phyloP scores from a whole-genome alignment of 2,329 filamentous ascomycete genomes.

The Ascochyta clinopodiicola region DNA sequence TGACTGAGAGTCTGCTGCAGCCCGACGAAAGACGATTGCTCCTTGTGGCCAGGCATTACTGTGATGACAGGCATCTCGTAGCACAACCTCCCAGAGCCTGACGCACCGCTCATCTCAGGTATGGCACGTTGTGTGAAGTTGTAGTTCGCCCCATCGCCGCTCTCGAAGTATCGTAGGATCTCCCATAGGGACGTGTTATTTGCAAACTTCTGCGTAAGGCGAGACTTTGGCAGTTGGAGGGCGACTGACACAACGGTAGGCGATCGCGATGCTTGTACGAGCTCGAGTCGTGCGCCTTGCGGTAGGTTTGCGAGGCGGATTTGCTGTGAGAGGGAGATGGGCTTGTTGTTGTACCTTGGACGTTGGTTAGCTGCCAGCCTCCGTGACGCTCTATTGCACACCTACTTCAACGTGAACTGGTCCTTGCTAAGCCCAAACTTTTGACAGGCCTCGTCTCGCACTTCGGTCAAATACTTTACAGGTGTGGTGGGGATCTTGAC shows the following conservation, averaged over 20 bases:
- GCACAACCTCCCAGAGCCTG: constrained; percentile 74
- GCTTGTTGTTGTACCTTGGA: constrained; percentile 71
- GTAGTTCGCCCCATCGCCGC: constrained; percentile 53
- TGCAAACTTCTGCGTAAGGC: constrained; percentile 83
- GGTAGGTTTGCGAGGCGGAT: constrained; percentile 83
- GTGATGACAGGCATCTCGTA: constrained; percentile 88
- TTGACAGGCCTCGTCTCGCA: constrained; percentile 84
- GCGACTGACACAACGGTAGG: constrained; percentile 86
- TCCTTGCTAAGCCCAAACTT: constrained; percentile 77
- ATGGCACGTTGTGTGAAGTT: constrained; percentile 86
- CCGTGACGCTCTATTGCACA: neutral
- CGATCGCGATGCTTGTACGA: constrained; percentile 85
- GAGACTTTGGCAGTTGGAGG: constrained; percentile 79
- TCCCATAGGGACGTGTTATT: constrained; percentile 90
- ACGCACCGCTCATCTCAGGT: constrained; percentile 64
- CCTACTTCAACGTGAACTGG: constrained; percentile 81
- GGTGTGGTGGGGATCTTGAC: constrained; percentile 84
- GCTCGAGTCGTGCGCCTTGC: constrained; percentile 88
- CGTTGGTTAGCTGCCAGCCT: constrained; percentile 8
- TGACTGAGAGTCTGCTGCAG: constrained; percentile 89
- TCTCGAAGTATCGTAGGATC: constrained; percentile 88
- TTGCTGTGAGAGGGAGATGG: constrained; percentile 82
- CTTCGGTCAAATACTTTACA: constrained; percentile 79
- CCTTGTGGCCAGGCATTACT: constrained; percentile 73
- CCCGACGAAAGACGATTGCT: constrained; percentile 77